phyloP scores from a whole-genome alignment of 129 eudicot species.

The Cynara cardunculus region DNA sequence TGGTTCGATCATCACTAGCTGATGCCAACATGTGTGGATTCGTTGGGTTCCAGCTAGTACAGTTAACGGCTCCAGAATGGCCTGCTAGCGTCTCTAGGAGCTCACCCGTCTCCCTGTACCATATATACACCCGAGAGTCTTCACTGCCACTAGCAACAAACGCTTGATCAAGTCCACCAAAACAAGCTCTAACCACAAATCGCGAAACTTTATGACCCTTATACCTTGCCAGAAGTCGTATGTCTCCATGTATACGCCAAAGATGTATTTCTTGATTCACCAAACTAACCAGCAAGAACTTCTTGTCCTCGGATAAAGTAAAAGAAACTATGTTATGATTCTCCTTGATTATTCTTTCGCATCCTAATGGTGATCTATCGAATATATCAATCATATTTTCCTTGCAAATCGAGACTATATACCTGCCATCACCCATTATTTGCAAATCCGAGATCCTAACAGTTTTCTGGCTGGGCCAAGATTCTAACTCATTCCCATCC shows the following conservation, averaged over 20 bases:
- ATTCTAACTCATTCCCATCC: slow-evolving; percentile 26
- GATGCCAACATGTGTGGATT: slow-evolving; percentile 44
- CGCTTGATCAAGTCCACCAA: slow-evolving; percentile 40
- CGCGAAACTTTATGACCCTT: slow-evolving; percentile 41
- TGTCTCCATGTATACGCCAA: slow-evolving; percentile 33
- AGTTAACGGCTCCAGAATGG: slow-evolving; percentile 39
- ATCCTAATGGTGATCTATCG: slow-evolving; percentile 19
- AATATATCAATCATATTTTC: slow-evolving; percentile 23
- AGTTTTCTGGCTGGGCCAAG: slow-evolving; percentile 21
- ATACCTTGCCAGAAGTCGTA: slow-evolving; percentile 22
- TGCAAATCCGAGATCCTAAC: slow-evolving; percentile 27
- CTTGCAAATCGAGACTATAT: slow-evolving; percentile 19
- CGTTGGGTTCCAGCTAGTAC: slow-evolving; percentile 42
- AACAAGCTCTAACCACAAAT: slow-evolving; percentile 40
- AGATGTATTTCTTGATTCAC: slow-evolving; percentile 46
- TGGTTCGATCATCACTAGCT: slow-evolving; percentile 44
- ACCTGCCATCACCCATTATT: slow-evolving; percentile 25
- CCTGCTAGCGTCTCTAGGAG: slow-evolving; percentile 27
- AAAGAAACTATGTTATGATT: slow-evolving; percentile 33
- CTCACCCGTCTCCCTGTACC: slow-evolving; percentile 30
- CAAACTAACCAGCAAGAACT: slow-evolving; percentile 35
- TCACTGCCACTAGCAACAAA: slow-evolving; percentile 51
- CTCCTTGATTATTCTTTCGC: slow-evolving; percentile 23
- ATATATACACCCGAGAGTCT: slow-evolving; percentile 39
- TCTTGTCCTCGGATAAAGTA: slow-evolving; percentile 33